phyloP scores from a whole-genome alignment of 495 filamentous ascomycete genomes.

The Aspergillus panamensis region DNA sequence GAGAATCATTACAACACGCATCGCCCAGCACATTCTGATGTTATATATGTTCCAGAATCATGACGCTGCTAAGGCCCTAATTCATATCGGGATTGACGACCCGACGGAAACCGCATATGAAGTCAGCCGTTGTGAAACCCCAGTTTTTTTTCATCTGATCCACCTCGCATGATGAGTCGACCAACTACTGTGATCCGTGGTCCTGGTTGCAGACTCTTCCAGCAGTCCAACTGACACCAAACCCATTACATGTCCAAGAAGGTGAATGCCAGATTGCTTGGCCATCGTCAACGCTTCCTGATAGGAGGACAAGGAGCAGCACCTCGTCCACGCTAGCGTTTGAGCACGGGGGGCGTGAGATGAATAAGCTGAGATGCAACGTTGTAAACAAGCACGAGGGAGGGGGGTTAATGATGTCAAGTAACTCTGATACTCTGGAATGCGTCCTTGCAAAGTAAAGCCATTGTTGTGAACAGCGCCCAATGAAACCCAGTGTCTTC shows the following conservation, averaged over 20 bases:
- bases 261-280: constrained; percentile 22
- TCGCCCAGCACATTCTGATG: constrained; percentile 12
- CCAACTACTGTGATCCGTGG: constrained; percentile 15
- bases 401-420: constrained; percentile 13
- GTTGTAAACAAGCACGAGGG: constrained; percentile 20
- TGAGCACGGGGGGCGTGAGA: constrained; percentile 12
- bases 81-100: constrained; percentile 37
- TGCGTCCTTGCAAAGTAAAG: constrained; percentile 3
- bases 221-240: constrained; percentile 24
- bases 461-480: constrained; percentile 21
- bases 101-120: constrained; percentile 38
- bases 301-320: constrained; percentile 17
- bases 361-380: constrained; percentile 41
- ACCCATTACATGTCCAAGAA: constrained; percentile 22
- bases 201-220: constrained; percentile 4
- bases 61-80: constrained; percentile 17
- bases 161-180: constrained; percentile 30
- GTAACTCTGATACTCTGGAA: constrained; percentile 17
- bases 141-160: constrained; percentile 42
- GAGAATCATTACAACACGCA: not conserved
- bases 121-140: constrained; percentile 49
- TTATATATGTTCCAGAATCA: constrained; percentile 12
- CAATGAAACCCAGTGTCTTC: constrained; percentile 13
- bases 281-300: constrained; percentile 21
- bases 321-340: not conserved